These are phyloP conservation scores for Sclerotinia nivalis DNA, from an alignment of 2,329 filamentous ascomycete genomes.

Conservation along the genomic window DNA sequence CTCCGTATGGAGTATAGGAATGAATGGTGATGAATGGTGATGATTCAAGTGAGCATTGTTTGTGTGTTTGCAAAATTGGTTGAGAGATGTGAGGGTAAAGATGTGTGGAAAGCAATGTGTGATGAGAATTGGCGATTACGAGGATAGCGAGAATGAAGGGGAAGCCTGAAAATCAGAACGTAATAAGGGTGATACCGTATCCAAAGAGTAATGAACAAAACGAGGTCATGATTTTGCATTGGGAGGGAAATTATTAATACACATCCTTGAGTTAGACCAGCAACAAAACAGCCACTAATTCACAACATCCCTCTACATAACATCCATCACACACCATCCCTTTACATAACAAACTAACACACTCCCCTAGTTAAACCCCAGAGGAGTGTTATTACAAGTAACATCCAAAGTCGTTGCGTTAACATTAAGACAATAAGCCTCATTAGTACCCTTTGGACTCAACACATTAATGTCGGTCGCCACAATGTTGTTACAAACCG, in stretches of 20 bases:
- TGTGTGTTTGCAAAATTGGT: not conserved
- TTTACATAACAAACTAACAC: not conserved
- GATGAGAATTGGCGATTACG: not conserved
- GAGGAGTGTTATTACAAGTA: conserved; percentile 39
- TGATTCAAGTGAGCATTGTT: not conserved
- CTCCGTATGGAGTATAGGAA: not conserved
- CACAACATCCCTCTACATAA: not conserved
- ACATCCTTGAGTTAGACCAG: conserved; percentile 34
- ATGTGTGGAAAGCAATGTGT: not conserved
- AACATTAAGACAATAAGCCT: conserved; percentile 49
- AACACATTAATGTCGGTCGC: conserved; percentile 49
- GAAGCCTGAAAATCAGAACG: too few species aligned
- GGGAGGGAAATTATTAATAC: too few species aligned
- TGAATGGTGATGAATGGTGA: not conserved
- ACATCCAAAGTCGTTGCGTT: conserved; percentile 43
- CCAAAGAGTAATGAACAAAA: too few species aligned
- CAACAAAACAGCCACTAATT: not conserved
- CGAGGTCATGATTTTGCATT: too few species aligned
- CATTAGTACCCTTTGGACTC: conserved; percentile 49
- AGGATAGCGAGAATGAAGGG: not conserved
- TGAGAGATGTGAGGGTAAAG: not conserved
- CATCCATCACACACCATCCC: not conserved
- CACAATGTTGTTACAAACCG: conserved; percentile 53
- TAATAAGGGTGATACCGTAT: too few species aligned
- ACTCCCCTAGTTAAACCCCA: conserved; percentile 36